Evolutionary conservation across 2,329 filamentous ascomycete species (phyloP).

Genomic region (Plenodomus biglobosus): DNA sequence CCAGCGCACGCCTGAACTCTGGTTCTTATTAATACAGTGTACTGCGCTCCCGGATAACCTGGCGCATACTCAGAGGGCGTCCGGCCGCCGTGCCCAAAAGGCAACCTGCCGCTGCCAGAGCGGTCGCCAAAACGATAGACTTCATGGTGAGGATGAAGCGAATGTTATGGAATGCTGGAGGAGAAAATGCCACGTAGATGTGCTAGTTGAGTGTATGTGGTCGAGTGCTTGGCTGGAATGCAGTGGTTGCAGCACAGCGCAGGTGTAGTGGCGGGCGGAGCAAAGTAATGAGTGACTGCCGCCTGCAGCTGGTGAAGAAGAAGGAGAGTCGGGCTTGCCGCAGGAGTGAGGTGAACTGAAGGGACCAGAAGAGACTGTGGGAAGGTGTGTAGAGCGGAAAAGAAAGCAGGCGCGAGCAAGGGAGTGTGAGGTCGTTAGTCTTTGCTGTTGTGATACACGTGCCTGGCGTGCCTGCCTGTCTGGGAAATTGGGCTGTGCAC

Average conservation of each 20-base stretch:
- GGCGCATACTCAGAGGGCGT: slow-evolving; percentile 45
- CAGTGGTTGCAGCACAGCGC: slow-evolving; percentile 5
- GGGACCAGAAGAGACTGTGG: slow-evolving; percentile 22
- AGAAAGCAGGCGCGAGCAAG: slow-evolving; percentile 17
- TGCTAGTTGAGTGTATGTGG: slow-evolving; percentile 11
- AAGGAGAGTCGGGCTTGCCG: slow-evolving; percentile 22
- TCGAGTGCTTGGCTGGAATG: slow-evolving; percentile 6
- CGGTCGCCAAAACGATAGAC: slow-evolving; percentile 42
- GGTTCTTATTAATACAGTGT: slow-evolving; percentile 10
- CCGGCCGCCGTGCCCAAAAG: slow-evolving; percentile 49
- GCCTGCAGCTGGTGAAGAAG: slow-evolving; percentile 23
- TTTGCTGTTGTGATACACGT: slow-evolving; percentile 15
- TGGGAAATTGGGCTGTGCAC: slow-evolving; percentile 14
- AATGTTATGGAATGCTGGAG: slow-evolving; percentile 34
- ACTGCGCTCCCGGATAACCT: not conserved
- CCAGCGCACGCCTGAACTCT: slow-evolving; percentile 36
- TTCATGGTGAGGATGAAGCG: slow-evolving; percentile 49
- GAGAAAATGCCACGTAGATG: slow-evolving; percentile 22
- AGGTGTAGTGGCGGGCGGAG: not conserved
- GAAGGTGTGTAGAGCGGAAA: slow-evolving; percentile 5
- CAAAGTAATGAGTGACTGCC: slow-evolving; percentile 27
- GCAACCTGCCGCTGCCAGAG: slow-evolving; percentile 31
- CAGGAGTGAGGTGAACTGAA: slow-evolving; percentile 18
- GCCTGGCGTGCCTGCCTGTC: slow-evolving; percentile 8
- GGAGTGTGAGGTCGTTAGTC: slow-evolving; percentile 8